These are phyloP conservation scores for Dimocarpus longan DNA, from an alignment of 345 rosid species.

Conservation along the genomic window DNA sequence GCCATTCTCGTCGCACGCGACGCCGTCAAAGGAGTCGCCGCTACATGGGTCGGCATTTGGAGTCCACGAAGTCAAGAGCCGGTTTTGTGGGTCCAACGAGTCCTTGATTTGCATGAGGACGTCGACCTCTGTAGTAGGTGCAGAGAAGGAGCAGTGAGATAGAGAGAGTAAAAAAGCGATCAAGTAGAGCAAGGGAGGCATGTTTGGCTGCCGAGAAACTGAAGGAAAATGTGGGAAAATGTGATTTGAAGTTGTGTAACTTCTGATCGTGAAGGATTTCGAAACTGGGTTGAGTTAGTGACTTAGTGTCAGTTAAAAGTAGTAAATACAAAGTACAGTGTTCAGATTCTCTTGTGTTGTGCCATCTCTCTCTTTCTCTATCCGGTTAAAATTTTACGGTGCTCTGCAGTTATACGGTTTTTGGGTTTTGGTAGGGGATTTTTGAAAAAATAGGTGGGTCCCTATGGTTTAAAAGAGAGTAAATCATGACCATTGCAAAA, in stretches of 20 bases:
- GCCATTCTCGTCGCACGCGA: conserved; percentile 74
- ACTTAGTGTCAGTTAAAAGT: not conserved
- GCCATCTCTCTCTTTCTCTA: not conserved
- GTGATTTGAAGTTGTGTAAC: conserved; percentile 10
- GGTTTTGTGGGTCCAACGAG: conserved; percentile 77
- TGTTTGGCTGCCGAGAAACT: conserved; percentile 49
- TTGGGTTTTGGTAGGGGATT: conserved; percentile 7
- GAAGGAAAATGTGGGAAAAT: conserved; percentile 37
- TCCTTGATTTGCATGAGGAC: conserved; percentile 75
- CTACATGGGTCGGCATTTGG: conserved; percentile 58
- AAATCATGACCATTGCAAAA: not conserved
- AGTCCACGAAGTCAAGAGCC: conserved; percentile 73
- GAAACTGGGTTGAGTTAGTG: not conserved
- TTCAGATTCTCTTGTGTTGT: not conserved
- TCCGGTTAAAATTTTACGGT: not conserved
- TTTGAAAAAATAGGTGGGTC: not conserved
- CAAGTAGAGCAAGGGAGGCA: conserved; percentile 40
- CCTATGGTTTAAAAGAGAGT: not conserved
- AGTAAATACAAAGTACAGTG: not conserved
- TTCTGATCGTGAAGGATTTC: not conserved
- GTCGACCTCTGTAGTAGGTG: conserved; percentile 55
- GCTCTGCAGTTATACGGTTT: not conserved
- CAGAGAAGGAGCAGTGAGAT: conserved; percentile 37
- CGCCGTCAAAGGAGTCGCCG: conserved; percentile 67
- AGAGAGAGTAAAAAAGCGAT: conserved; percentile 31